A percentile compares a stretch with the other conserved stretches of the same genome.
phyloP scores from a whole-genome alignment of 208 protist genomes.

The Trypanosoma theileri region DNA sequence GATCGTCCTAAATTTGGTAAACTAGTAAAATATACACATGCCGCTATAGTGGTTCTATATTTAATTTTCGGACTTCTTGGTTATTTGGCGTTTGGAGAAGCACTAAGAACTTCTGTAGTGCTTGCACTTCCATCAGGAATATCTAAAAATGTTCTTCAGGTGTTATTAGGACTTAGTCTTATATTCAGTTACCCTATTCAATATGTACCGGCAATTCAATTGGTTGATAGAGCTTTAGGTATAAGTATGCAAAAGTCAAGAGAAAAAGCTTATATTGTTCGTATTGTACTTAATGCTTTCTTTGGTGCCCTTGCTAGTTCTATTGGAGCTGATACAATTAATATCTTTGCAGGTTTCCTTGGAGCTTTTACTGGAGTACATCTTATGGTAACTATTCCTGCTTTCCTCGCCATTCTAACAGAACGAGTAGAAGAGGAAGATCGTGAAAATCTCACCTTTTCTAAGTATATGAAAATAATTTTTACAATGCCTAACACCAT shows the following conservation, averaged over 20 bases:
- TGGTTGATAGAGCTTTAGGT: constrained; percentile 60
- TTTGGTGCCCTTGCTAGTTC: constrained; percentile 50
- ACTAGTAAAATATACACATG: constrained; percentile 58
- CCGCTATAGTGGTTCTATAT: constrained; percentile 58
- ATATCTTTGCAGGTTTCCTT: constrained; percentile 78
- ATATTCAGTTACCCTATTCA: constrained; percentile 80
- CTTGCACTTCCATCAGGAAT: constrained; percentile 50
- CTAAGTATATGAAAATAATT: constrained; percentile 39
- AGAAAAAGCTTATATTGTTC: constrained; percentile 43
- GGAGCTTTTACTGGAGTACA: constrained; percentile 77
- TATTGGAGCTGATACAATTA: constrained; percentile 75
- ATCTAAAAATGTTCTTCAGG: constrained; percentile 49
- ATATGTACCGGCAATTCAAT: constrained; percentile 82
- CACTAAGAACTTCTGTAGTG: constrained; percentile 68
- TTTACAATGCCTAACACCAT: constrained; percentile 43
- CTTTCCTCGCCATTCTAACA: constrained; percentile 55
- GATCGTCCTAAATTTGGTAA: constrained; percentile 40
- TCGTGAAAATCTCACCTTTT: constrained; percentile 33
- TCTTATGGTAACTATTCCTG: constrained; percentile 76
- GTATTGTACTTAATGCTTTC: constrained; percentile 46
- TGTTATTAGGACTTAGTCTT: constrained; percentile 63
- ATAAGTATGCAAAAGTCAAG: constrained; percentile 33
- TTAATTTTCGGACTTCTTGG: constrained; percentile 63
- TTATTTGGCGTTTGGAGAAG: constrained; percentile 72
- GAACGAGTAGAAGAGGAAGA: constrained; percentile 38